Base-by-base conservation (phyloP, 805 yeast species). In the Metschnikowia borealis region DNA sequence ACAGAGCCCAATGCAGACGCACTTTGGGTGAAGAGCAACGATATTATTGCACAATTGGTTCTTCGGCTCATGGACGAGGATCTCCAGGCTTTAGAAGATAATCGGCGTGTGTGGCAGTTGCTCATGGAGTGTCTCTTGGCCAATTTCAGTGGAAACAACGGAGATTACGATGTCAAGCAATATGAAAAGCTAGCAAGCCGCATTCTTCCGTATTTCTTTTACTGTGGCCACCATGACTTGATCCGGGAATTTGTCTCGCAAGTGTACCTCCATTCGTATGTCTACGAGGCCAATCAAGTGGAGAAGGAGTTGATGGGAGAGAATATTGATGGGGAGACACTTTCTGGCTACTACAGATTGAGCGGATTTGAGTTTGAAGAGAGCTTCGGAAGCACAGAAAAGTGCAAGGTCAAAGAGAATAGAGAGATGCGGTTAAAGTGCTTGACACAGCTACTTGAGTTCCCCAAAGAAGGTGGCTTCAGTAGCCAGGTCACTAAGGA, bases 381-480 rank as follows among this genome's bases (percentile, higher is more conserved):
- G 7, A 69, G 77, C n/a, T 81, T 77, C 57, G 94, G 94, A 0
- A 75, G 87, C 0, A 85, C 92, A 0, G 75, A 75, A 36, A 76
- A 79, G 2, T 63, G 84, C 0, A 58, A 57, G 1, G 59, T 71
- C 10, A 63, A 75, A 20, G 65, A 77, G 1, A 79, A 85, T 51
- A 68, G 69, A 11, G 54, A 63, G 5, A 73, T 86, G 35, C 77
- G 90, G 14, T 66, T 78, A 41, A 61, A 66, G 21, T 86, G 96
- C 60, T 67, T 91, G 37, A 60, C 64, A 21, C 70, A 72, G 53
- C 60, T 73, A 80, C 84, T 66, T 62, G 83, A 52, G 65, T 82
- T 53, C 56, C 64, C 41, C 64, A 44, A 53, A 3, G 39, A 37
- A 5, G 44, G 38, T 13, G 50, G 53, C 7, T 15, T 39, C 3